Base-by-base conservation (phyloP, 179 eudicot genomes). In the Beta macrorhiza region DNA sequence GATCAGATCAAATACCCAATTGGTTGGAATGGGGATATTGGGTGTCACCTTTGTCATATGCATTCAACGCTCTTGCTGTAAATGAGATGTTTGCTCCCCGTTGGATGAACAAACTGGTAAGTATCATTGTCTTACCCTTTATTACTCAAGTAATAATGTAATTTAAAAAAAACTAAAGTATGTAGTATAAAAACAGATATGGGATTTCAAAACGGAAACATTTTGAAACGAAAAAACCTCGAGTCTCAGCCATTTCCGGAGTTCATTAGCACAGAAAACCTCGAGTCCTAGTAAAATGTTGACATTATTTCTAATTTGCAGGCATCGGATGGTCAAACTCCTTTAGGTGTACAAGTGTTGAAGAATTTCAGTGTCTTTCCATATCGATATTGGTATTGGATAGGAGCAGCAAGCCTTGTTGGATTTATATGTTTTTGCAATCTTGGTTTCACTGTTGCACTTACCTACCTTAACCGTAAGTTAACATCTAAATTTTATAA, bases 11-110 rank as follows among this genome's bases (percentile, higher is more conserved):
- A 78, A 94, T 96, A 77, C 96, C 94, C 0, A 83, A 69, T 13
- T 92, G 99, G 98, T 87, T 93, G 92, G 74, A 88, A 20, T 97
- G 99, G 99, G 97, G 91, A 12, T 94, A 89, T 81, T 97, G 97
- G 98, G 80, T 87, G 59, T 91, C 97, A 15, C 99, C 99, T 37
- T 74, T 97, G 88, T 86, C 91, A 32, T 97, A 97, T 78, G 90
- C 90, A 49, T 94, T 87, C 90, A 94, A 97, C 79, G 90, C 98
- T 78, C 74, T 97, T 5, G 85, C 93, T 49, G 97, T 94, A 7
- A 97, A 97, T 80, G 99, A 97, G 86, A 90, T 96, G 99, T 87
- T 87, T 85, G 90, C 97, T 51, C 91, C 94, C 11, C 88, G 99
- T 75, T 96, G 99, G 99, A 93, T 96, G 98, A 91, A 90, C 90